These are phyloP conservation scores for Zygotorulaspora sp. DNA, from an alignment of 805 yeast species.

Conservation along the genomic window DNA sequence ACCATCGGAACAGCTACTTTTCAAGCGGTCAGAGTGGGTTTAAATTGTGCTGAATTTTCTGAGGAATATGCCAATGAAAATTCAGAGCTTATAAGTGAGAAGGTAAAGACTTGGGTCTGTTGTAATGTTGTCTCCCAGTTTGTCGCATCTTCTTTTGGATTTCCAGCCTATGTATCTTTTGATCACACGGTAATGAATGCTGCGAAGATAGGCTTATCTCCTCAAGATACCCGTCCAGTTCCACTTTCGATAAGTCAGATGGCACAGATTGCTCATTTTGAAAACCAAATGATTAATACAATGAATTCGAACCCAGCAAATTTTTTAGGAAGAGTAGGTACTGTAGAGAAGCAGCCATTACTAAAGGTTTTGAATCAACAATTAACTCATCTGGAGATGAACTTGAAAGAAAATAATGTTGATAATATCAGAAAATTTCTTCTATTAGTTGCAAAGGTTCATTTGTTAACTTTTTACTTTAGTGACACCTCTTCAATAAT, in stretches of 20 bases:
- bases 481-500: constrained; percentile 42
- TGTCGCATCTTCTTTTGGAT: constrained; percentile 89
- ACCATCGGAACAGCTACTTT: constrained; percentile 89
- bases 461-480: constrained; percentile 75
- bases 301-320: constrained; percentile 67
- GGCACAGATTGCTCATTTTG: constrained; percentile 80
- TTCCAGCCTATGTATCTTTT: constrained; percentile 86
- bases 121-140: constrained; percentile 88
- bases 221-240: constrained; percentile 35
- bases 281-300: constrained; percentile 76
- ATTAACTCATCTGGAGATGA: constrained; percentile 65
- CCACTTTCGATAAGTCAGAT: constrained; percentile 65
- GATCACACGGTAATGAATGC: constrained; percentile 62
- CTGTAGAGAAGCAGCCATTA: constrained; percentile 70
- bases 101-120: constrained; percentile 85
- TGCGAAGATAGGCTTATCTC: constrained; percentile 31
- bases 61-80: constrained; percentile 48
- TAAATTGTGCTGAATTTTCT: constrained; percentile 72
- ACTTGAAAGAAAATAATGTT: constrained; percentile 43
- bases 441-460: constrained; percentile 71
- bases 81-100: constrained; percentile 57
- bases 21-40: constrained; percentile 87
- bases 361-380: constrained; percentile 66
- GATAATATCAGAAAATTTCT: constrained; percentile 71
- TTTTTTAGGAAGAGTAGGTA: constrained; percentile 58